Evolutionary conservation across 2,329 filamentous ascomycete genomes (phyloP), one percentile per base, ranked within the genome.

Genomic region (Nigrograna mackinnonii): DNA sequence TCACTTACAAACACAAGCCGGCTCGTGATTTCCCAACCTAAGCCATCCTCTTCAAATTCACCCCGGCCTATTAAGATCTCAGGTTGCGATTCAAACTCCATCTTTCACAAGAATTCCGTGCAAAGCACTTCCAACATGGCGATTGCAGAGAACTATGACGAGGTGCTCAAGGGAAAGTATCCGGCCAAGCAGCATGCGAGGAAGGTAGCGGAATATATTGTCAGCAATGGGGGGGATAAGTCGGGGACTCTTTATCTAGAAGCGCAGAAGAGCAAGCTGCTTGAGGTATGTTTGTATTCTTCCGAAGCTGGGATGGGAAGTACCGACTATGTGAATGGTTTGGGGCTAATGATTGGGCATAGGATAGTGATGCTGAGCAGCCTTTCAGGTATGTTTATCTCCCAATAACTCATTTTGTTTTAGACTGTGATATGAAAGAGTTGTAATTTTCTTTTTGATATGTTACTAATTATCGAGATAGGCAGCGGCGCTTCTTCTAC

Each of bases 401-500:
- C 2, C 9, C n/a, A n/a, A n/a, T n/a, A n/a, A n/a, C n/a, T n/a
- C n/a, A n/a, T n/a, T n/a, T n/a, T n/a, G n/a, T n/a, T n/a, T n/a
- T n/a, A n/a, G n/a, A n/a, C n/a, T n/a, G n/a, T n/a, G n/a, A n/a
- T n/a, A n/a, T n/a, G n/a, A n/a, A n/a, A n/a, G n/a, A n/a, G n/a
- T n/a, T n/a, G n/a, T n/a, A n/a, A n/a, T n/a, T 28, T n/a, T 28
- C 24, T 28, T n/a, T 28, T 28, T n/a, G n/a, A 28, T 9, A 28
- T 28, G 9, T n/a, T n/a, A 9, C 24, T 28, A 28, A n/a, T 28
- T n/a, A 28, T 28, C 9, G n/a, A 26, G 31, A 43, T 54, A 38
- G 89, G 52, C 91, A 96, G 72, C 88, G 91, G 50, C 86, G 94
- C 41, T 89, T 84, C 68, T 99, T 99, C 75, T 96, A 88, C 80